phyloP scores from a whole-genome alignment of 176 grass and related monocot species.

The Bromus sterilis region DNA sequence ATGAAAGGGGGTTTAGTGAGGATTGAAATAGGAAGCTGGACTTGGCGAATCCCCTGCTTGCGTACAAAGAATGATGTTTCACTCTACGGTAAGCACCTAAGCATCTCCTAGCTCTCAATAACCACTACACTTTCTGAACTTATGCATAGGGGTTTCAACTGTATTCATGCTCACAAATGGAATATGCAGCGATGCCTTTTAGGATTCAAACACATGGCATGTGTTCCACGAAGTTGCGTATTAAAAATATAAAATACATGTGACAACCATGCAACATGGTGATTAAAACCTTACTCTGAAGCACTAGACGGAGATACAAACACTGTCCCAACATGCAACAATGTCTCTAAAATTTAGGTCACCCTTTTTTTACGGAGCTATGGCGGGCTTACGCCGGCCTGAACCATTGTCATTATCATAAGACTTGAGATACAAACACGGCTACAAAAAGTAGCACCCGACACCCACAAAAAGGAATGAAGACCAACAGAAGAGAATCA shows the following conservation, averaged over 20 bases:
- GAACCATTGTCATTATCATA: no score
- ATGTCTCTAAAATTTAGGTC: not conserved
- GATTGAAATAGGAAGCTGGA: conserved; percentile 61
- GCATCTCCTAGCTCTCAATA: not conserved
- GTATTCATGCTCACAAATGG: not conserved
- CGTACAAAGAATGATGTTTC: conserved; percentile 58
- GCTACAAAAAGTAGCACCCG: no score
- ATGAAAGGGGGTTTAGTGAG: conserved; percentile 13
- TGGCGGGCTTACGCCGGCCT: no score
- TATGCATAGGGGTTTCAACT: not conserved
- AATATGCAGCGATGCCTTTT: not conserved
- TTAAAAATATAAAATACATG: not conserved
- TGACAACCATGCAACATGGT: not conserved
- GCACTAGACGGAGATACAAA: no score
- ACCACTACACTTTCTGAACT: not conserved
- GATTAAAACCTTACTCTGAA: not conserved
- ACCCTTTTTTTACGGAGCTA: no score
- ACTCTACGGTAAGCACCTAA: conserved; percentile 44
- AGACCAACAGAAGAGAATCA: no score
- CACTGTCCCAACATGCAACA: no score
- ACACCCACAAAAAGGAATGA: no score
- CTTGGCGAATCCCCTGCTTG: conserved; percentile 60
- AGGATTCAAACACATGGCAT: not conserved
- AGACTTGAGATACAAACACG: no score
- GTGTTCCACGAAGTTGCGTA: not conserved